These are phyloP conservation scores for Clausena lansium DNA, from an alignment of 345 rosid genomes.

Conservation along the genomic window DNA sequence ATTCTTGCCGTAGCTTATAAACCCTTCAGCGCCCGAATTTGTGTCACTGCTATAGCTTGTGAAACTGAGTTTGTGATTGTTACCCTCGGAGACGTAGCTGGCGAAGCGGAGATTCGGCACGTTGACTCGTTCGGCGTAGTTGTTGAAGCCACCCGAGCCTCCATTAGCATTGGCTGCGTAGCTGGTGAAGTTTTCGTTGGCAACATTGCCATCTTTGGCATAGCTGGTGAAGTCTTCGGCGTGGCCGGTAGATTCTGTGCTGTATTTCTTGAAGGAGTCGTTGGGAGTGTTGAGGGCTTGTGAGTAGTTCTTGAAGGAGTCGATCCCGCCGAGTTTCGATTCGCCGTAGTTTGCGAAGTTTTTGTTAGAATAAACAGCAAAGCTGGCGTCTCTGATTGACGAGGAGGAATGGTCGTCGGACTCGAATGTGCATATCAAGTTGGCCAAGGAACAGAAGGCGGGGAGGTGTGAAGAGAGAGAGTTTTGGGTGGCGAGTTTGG, in stretches of 20 bases:
- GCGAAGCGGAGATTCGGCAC: constrained; percentile 55
- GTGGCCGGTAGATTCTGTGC: constrained; percentile 35
- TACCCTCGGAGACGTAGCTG: constrained; percentile 37
- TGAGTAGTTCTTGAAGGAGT: constrained; percentile 63
- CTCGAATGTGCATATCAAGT: constrained; percentile 52
- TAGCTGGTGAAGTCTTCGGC: constrained; percentile 41
- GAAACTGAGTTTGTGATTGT: constrained; percentile 41
- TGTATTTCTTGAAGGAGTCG: constrained; percentile 49
- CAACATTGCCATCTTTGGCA: constrained; percentile 50
- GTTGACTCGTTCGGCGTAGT: constrained; percentile 44
- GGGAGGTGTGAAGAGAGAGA: constrained; percentile 45
- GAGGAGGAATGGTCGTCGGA: neutral
- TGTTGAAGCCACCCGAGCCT: constrained; percentile 52
- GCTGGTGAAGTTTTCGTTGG: constrained; percentile 53
- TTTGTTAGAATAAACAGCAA: constrained; percentile 38
- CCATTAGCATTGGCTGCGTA: constrained; percentile 52
- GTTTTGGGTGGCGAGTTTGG: constrained; percentile 41
- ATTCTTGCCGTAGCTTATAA: constrained; percentile 55
- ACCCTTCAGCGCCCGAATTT: constrained; percentile 51
- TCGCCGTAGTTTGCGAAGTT: constrained; percentile 50
- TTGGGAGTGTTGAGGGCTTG: constrained; percentile 31
- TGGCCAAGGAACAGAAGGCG: constrained; percentile 57
- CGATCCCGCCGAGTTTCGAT: constrained; percentile 33
- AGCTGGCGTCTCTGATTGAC: constrained; percentile 36
- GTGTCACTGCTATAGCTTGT: constrained; percentile 37